Evolutionary conservation across 2,329 filamentous ascomycete genomes (phyloP).

Genomic region (Scolecobasidium constrictum): DNA sequence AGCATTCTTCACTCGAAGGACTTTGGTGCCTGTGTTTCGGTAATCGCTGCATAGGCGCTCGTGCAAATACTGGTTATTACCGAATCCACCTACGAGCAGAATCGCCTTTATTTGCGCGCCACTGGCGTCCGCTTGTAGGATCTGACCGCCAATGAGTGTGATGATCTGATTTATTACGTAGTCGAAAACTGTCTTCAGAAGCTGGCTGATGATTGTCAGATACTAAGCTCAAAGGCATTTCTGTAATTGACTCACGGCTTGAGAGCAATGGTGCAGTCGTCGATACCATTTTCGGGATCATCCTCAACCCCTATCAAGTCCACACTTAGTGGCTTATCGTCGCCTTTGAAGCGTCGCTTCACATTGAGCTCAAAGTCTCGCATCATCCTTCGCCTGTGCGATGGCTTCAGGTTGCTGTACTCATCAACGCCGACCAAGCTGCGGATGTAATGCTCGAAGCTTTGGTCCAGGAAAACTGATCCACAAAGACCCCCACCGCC

Average conservation of each 20-base stretch:
- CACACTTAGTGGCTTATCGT: background rate
- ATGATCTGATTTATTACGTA: conserved; percentile 12
- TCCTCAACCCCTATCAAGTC: background rate
- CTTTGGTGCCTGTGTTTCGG: conserved; percentile 5
- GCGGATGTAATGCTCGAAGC: background rate
- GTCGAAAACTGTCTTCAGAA: conserved; percentile 13
- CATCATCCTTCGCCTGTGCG: no score
- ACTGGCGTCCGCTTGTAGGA: conserved; percentile 11
- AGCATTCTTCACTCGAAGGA: conserved; percentile 9
- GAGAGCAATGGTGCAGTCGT: background rate
- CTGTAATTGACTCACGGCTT: no score
- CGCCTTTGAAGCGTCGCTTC: background rate
- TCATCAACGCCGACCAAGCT: no score
- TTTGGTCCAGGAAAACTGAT: background rate
- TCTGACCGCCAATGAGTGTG: conserved; percentile 13
- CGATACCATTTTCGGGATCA: background rate
- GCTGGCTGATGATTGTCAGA: conserved; percentile 9
- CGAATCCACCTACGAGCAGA: conserved; percentile 20
- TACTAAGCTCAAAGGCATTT: conserved; percentile 8
- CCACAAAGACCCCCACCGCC: conserved; percentile 4
- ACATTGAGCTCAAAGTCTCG: no score
- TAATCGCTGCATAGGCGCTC: conserved; percentile 12
- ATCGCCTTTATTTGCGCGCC: conserved; percentile 11
- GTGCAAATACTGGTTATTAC: conserved; percentile 17
- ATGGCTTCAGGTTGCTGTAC: no score